Base-by-base conservation (phyloP, 2,329 filamentous ascomycete species). In the Fusarium secorum region DNA sequence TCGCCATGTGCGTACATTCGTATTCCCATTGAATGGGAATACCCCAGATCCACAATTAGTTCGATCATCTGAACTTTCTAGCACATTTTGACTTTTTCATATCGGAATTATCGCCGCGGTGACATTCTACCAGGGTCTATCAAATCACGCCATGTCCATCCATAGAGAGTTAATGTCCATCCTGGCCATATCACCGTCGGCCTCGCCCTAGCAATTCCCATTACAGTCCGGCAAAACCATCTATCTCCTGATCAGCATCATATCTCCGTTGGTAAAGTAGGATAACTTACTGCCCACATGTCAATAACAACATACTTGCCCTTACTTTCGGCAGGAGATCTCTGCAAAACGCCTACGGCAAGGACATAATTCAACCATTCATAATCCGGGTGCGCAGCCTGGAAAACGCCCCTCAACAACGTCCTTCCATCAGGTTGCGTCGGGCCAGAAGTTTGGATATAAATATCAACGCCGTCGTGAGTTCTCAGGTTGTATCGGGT, bases 401-500 rank as follows among this genome's bases (percentile, higher is more conserved):
- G 80, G 33, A 82, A 82, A 1, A 78, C 59, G 5, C 79, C 76
- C 8, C 72, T 61, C 26, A 77, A 20, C 13, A 76, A 28, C 3
- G 70, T 74, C 13, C 68, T 61, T 18, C 79, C 74, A 32, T 82
- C 78, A 17, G 78, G 72, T 38, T 81, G 80, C 3, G 79, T 76
- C 10, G 78, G 79, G 1, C 81, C 81, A 30, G 71, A 74, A 46
- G 81, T 81, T 30, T 77, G 77, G 22, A 82, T 79, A 49, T 79
- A 76, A 33, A 83, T 81, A 54, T 80, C 77, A 17, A 74, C 79
- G 7, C 81, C 80, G 60, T 83, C 81, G 22, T 74, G 56, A 1
- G 81, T 83, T n/a, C 78, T 68, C 20, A 83, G 70, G n/a, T 79
- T 77, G 42, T 83, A 83, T 20, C 81, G 73, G 18, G 80, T 81